Percentiles rank a stretch among this genome's conserved stretches.
phyloP scores from a whole-genome alignment of 1,284 basidiomycete genomes.

The Grifola frondosa region DNA sequence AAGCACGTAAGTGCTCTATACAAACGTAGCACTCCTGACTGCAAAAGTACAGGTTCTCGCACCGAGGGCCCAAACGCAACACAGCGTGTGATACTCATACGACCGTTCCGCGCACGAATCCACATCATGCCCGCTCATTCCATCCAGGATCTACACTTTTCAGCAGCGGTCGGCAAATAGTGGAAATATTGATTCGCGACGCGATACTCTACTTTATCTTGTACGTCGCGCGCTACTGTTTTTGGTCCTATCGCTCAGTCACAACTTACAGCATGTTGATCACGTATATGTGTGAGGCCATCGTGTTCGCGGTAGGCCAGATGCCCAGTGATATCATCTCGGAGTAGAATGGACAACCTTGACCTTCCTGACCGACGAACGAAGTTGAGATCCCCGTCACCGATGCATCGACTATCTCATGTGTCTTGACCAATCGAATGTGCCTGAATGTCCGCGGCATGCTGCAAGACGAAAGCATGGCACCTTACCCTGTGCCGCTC shows the following conservation, averaged over 20 bases:
- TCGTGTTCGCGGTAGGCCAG: conserved; percentile 48
- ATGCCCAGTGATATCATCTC: no score
- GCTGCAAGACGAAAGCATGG: conserved; percentile 30
- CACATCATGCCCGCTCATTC: no score
- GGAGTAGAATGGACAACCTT: no score
- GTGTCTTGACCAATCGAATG: conserved; percentile 53
- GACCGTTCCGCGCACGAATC: no score
- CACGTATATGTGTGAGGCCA: conserved; percentile 50
- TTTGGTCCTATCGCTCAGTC: no score
- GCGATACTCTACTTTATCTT: conserved; percentile 56
- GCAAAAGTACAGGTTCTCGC: no score
- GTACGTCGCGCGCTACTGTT: conserved; percentile 31
- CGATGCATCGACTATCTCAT: conserved; percentile 57
- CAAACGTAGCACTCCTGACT: no score
- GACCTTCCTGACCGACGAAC: conserved; percentile 23
- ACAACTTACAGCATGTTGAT: conserved; percentile 58
- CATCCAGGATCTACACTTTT: conserved; percentile 32
- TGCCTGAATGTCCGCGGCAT: conserved; percentile 53
- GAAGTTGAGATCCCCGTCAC: conserved; percentile 54
- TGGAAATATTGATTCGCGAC: conserved; percentile 52
- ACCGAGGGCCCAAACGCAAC: no score
- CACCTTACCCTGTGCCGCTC: no score
- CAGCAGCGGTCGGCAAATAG: conserved; percentile 42
- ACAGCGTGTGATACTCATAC: no score
- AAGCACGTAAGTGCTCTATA: no score